phyloP scores from a whole-genome alignment of 768 basidiomycete genomes.

The Termitomyces bulborhizus region DNA sequence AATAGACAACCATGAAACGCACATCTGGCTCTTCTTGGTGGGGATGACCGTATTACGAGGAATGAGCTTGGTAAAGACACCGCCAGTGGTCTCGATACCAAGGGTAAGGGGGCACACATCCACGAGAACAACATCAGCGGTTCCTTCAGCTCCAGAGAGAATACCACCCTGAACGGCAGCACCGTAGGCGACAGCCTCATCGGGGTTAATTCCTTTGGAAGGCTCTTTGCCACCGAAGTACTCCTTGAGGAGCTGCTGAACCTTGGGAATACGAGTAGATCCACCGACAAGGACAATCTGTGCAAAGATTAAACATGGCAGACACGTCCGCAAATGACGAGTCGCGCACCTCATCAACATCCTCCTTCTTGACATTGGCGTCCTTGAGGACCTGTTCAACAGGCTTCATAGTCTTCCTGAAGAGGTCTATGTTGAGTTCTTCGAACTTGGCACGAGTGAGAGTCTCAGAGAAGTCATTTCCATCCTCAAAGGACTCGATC shows the following conservation, averaged over 20 bases:
- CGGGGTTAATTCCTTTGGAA: slow-evolving; percentile 97
- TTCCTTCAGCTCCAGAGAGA: slow-evolving; percentile 89
- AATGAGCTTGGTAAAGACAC: slow-evolving; percentile 97
- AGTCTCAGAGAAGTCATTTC: slow-evolving; percentile 96
- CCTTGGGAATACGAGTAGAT: slow-evolving; percentile 99
- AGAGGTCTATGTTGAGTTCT: slow-evolving; percentile 97
- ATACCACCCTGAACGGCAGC: slow-evolving; percentile 99
- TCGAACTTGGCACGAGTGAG: slow-evolving; percentile 98
- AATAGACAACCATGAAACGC: slow-evolving; percentile 18
- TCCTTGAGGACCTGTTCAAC: slow-evolving; percentile 99
- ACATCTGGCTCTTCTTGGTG: slow-evolving; percentile 94
- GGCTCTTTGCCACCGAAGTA: slow-evolving; percentile 97
- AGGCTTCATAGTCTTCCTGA: slow-evolving; percentile 99
- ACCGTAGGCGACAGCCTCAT: slow-evolving; percentile 98
- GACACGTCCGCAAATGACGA: neutral
- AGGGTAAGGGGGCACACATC: slow-evolving; percentile 96
- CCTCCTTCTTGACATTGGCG: slow-evolving; percentile 96
- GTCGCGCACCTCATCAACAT: slow-evolving; percentile 72
- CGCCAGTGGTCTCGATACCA: slow-evolving; percentile 98
- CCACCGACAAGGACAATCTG: slow-evolving; percentile 90
- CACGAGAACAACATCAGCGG: slow-evolving; percentile 87
- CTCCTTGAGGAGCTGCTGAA: slow-evolving; percentile 96
- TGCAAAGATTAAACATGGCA: neutral
- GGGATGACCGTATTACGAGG: slow-evolving; percentile 98
- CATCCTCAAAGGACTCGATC: slow-evolving; percentile 93